Percentiles rank a stretch among this genome's conserved stretches.
Evolutionary conservation across 345 rosid species (phyloP).

Genomic region (Boechera retrofracta): DNA sequence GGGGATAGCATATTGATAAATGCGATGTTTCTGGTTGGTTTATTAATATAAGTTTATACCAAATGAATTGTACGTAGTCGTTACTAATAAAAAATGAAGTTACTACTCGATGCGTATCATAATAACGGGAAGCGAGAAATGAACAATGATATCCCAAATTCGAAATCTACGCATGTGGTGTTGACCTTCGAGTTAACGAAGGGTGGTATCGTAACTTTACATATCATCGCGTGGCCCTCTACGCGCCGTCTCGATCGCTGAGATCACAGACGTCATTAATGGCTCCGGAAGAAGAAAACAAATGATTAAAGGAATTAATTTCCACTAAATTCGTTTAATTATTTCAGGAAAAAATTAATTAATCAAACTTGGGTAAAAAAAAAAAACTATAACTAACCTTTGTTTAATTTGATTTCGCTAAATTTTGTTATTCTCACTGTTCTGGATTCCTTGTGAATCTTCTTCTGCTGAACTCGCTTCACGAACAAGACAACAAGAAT

Average conservation of each 20-base stretch:
- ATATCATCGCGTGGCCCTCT: neutral
- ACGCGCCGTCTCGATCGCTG: conserved; percentile 27
- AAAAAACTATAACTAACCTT: conserved; percentile 5
- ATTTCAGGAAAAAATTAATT: neutral
- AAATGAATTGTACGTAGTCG: too few relatives aligned
- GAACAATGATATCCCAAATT: neutral
- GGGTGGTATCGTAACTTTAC: conserved; percentile 9
- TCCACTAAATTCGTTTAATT: neutral
- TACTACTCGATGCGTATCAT: neutral
- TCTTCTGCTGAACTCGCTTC: conserved; percentile 6
- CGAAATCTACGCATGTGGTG: conserved; percentile 11
- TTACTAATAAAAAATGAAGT: too few relatives aligned
- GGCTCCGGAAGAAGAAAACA: conserved; percentile 8
- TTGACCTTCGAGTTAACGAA: neutral
- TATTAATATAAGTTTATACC: neutral
- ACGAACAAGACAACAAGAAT: conserved; percentile 22
- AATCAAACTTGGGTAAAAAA: neutral
- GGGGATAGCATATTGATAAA: neutral
- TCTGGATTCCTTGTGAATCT: conserved; percentile 12
- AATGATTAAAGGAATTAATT: neutral
- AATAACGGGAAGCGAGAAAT: neutral
- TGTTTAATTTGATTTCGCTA: neutral
- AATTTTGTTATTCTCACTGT: neutral
- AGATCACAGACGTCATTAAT: conserved; percentile 14
- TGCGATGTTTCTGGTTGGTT: neutral